phyloP scores from a whole-genome alignment of 2,329 filamentous ascomycete species.

The Nectriaceae sp. region DNA sequence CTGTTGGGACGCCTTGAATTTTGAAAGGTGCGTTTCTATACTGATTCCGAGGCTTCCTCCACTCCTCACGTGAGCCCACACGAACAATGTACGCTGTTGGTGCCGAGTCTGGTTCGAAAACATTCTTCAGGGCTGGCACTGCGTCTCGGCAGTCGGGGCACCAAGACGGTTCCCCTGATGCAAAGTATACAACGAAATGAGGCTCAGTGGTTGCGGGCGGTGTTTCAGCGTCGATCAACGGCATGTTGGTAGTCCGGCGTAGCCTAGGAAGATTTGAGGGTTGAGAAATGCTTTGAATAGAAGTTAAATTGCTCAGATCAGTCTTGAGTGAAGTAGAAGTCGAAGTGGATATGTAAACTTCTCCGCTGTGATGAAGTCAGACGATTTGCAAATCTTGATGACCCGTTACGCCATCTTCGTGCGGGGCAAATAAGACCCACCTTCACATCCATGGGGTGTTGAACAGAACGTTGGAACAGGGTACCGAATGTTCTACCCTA shows the following conservation, averaged over 20 bases:
- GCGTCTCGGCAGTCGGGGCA: constrained; percentile 31
- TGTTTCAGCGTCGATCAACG: constrained; percentile 25
- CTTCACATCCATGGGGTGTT: too few relatives aligned
- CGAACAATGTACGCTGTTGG: constrained; percentile 28
- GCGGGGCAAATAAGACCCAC: too few relatives aligned
- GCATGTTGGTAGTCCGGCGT: constrained; percentile 28
- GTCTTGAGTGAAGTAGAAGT: too few relatives aligned
- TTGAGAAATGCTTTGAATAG: too few relatives aligned
- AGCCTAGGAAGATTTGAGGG: too few relatives aligned
- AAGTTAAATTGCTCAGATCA: too few relatives aligned
- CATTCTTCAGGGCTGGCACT: constrained; percentile 22
- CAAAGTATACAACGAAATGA: constrained; percentile 34
- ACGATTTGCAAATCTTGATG: too few relatives aligned
- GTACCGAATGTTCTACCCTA: too few relatives aligned
- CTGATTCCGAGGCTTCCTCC: constrained; percentile 28
- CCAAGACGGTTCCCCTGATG: constrained; percentile 32
- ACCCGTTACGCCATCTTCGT: too few relatives aligned
- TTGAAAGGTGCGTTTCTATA: constrained; percentile 28
- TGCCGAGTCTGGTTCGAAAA: constrained; percentile 25
- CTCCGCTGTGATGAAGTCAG: too few relatives aligned
- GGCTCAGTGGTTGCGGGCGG: constrained; percentile 25
- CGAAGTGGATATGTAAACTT: too few relatives aligned
- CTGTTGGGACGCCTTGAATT: constrained; percentile 28
- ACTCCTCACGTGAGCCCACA: constrained; percentile 25
- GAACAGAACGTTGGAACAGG: too few relatives aligned